These are phyloP conservation scores for Miamiensis avidus DNA, from an alignment of 169 alveolate genomes.

Conservation along the genomic window DNA sequence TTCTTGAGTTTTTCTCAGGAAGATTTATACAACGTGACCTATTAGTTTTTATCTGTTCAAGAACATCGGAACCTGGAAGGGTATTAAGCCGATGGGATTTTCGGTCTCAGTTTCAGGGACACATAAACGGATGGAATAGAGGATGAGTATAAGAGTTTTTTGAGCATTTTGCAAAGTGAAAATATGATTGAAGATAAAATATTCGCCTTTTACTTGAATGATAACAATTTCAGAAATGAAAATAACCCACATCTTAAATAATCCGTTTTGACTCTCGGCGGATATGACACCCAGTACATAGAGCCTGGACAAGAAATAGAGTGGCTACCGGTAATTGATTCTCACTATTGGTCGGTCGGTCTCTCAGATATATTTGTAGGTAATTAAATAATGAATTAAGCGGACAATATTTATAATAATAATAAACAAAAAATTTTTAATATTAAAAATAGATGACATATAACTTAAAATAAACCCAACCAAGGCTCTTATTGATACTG, in stretches of 20 bases:
- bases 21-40: background rate
- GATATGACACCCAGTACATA: background rate
- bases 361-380: background rate
- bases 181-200: background rate
- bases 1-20: background rate
- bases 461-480: background rate
- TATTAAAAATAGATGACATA: background rate
- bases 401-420: too few species aligned
- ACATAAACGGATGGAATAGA: background rate
- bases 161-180: background rate
- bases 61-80: background rate
- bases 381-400: background rate
- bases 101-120: background rate
- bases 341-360: background rate
- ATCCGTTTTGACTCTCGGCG: background rate
- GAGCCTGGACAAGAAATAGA: background rate
- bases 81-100: background rate
- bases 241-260: background rate
- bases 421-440: too few species aligned
- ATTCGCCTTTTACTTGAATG: background rate
- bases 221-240: too few species aligned
- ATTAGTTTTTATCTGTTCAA: background rate
- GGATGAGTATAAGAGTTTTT: background rate
- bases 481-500: background rate
- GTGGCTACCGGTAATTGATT: background rate